Percentiles rank a stretch among this genome's conserved stretches.
Evolutionary conservation across 805 yeast genomes (phyloP).

Genomic region (Nakazawaea wickerhamii): DNA sequence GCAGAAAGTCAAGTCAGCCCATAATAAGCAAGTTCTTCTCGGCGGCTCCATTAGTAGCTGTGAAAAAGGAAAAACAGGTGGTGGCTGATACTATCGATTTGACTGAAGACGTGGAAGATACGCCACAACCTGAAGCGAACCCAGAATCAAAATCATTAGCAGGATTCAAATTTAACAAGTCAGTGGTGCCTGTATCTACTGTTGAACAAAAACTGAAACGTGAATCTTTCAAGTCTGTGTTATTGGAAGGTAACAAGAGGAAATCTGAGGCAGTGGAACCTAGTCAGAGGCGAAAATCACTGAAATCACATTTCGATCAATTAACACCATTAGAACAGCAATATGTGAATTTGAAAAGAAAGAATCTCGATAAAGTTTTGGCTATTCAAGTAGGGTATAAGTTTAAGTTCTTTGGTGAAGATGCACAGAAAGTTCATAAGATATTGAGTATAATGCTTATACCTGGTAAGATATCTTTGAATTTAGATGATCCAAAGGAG

Average conservation of each 20-base stretch:
- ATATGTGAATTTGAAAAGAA: conserved; percentile 56
- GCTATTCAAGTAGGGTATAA: conserved; percentile 91
- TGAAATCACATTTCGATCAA: conserved; percentile 10
- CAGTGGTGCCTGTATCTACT: not conserved
- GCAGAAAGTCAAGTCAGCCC: not conserved
- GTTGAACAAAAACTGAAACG: not conserved
- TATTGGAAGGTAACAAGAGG: not conserved
- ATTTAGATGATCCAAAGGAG: conserved; percentile 47
- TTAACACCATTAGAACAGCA: conserved; percentile 82
- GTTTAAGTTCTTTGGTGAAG: conserved; percentile 80
- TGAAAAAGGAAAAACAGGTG: not conserved
- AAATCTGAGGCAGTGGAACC: not conserved
- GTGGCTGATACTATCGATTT: not conserved
- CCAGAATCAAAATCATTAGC: not conserved
- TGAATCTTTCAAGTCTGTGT: not conserved
- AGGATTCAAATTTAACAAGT: not conserved
- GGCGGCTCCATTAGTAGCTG: not conserved
- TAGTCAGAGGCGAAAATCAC: conserved; percentile 9
- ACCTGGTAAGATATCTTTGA: conserved; percentile 58
- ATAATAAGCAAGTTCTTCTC: not conserved
- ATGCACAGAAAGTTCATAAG: conserved; percentile 66
- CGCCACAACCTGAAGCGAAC: not conserved
- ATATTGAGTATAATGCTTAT: conserved; percentile 66
- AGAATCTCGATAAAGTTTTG: conserved; percentile 61
- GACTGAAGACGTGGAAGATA: not conserved